Evolutionary conservation across 1,284 basidiomycete genomes (phyloP).

Genomic region (Neotropicomus parvogracilis): DNA sequence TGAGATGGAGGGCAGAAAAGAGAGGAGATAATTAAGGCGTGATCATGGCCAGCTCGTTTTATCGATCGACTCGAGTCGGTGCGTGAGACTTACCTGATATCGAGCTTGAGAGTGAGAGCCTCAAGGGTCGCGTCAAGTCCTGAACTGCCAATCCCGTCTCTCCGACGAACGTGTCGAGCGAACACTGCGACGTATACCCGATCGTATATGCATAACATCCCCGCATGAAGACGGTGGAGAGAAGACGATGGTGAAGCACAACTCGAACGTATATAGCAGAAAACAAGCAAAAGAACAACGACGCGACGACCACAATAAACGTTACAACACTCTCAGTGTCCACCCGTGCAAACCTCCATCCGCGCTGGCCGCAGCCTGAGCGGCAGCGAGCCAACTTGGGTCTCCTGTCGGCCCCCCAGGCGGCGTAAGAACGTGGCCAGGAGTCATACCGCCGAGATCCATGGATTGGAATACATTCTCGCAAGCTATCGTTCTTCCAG

Average conservation of each 20-base stretch:
- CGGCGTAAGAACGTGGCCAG: conserved; percentile 37
- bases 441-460: conserved; percentile 46
- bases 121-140: not conserved
- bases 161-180: conserved; percentile 29
- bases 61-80: conserved; percentile 23
- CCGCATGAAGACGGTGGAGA: conserved; percentile 4
- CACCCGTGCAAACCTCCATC: conserved; percentile 62
- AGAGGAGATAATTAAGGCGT: conserved; percentile 1
- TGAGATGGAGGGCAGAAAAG: conserved; percentile 19
- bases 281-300: conserved; percentile 28
- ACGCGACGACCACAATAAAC: conserved; percentile 16
- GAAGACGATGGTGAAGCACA: conserved; percentile 19
- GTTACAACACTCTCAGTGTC: conserved; percentile 70
- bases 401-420: conserved; percentile 44
- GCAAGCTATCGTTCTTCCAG: conserved; percentile 77
- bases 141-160: conserved; percentile 11
- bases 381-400: conserved; percentile 62
- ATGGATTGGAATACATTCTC: conserved; percentile 74
- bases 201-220: conserved; percentile 7
- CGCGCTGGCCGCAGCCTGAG: conserved; percentile 55
- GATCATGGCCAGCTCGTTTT: conserved; percentile 18
- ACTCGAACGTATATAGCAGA: conserved; percentile 31
- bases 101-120: too few relatives aligned
- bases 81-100: conserved; percentile 20
- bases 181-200: conserved; percentile 30